These are phyloP conservation scores for Rhodotorula kratochvilovae DNA, from an alignment of 768 basidiomycete species.

Conservation along the genomic window DNA sequence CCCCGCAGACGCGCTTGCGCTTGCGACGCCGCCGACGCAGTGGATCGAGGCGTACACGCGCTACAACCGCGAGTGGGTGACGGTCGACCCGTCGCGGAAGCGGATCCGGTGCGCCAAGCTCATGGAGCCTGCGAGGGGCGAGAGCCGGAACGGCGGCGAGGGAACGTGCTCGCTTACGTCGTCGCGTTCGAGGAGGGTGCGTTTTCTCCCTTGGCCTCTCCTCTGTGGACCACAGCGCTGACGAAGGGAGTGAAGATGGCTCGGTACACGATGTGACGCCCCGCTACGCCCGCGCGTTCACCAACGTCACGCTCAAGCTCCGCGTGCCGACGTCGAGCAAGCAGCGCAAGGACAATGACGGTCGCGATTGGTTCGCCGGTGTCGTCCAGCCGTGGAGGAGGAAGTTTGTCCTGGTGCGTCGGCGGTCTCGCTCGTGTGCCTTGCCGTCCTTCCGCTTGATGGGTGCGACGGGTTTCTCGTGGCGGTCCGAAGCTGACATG, in stretches of 20 bases:
- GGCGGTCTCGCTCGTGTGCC: slow-evolving; percentile 4
- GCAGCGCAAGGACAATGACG: slow-evolving; percentile 51
- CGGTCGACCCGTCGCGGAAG: slow-evolving; percentile 85
- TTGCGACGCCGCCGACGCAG: slow-evolving; percentile 65
- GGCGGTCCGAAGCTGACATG: not conserved
- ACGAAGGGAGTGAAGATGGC: slow-evolving; percentile 57
- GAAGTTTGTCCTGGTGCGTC: slow-evolving; percentile 73
- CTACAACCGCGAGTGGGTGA: slow-evolving; percentile 83
- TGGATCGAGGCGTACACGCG: slow-evolving; percentile 98
- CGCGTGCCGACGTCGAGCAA: slow-evolving; percentile 52
- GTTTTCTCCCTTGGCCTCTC: slow-evolving; percentile 13
- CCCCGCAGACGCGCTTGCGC: slow-evolving; percentile 16
- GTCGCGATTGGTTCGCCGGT: slow-evolving; percentile 71
- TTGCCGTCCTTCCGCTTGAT: no score
- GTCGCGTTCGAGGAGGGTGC: slow-evolving; percentile 78
- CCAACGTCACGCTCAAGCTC: slow-evolving; percentile 58
- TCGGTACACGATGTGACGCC: slow-evolving; percentile 86
- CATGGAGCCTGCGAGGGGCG: slow-evolving; percentile 42
- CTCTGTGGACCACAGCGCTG: not conserved
- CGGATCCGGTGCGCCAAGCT: slow-evolving; percentile 77
- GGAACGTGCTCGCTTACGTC: slow-evolving; percentile 86
- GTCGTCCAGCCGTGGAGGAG: slow-evolving; percentile 62
- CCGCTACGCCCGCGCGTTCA: slow-evolving; percentile 76
- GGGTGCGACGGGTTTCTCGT: no score
- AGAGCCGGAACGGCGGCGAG: slow-evolving; percentile 32